phyloP scores from a whole-genome alignment of 2,329 filamentous ascomycete genomes.

The Claviceps africana region DNA sequence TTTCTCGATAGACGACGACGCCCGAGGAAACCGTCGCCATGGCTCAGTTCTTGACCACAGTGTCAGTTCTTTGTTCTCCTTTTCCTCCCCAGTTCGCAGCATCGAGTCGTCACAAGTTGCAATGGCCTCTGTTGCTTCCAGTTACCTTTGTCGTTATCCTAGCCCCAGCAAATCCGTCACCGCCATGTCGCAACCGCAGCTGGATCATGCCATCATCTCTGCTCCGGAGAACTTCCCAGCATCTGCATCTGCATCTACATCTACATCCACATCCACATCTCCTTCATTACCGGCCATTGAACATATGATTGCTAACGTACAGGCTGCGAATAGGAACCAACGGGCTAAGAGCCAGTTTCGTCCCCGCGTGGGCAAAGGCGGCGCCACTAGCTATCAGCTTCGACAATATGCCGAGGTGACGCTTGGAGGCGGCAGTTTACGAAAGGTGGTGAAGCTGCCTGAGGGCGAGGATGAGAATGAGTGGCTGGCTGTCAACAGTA shows the following conservation, averaged over 20 bases:
- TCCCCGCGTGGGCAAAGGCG: constrained; percentile 76
- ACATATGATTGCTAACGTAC: constrained; percentile 17
- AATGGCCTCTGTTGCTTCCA: constrained; percentile 13
- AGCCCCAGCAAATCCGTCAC: constrained; percentile 18
- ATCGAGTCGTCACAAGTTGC: constrained; percentile 8
- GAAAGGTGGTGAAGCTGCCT: constrained; percentile 91
- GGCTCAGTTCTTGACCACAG: constrained; percentile 29
- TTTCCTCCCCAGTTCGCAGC: constrained; percentile 1
- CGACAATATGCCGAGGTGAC: constrained; percentile 98
- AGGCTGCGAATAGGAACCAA: constrained; percentile 41
- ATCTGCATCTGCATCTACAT: constrained; percentile 15
- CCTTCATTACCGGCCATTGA: constrained; percentile 11
- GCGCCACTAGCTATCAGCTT: constrained; percentile 76
- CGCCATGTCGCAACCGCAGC: constrained; percentile 14
- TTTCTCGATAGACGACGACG: constrained; percentile 5
- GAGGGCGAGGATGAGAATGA: constrained; percentile 97
- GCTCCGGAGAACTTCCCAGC: constrained; percentile 15
- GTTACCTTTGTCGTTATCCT: constrained; percentile 20
- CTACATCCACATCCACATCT: constrained; percentile 6
- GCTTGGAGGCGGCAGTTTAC: constrained; percentile 80
- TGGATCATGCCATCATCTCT: constrained; percentile 18
- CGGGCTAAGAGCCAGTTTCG: constrained; percentile 85
- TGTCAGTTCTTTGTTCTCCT: constrained; percentile 20
- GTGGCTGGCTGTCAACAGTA: constrained; percentile 96
- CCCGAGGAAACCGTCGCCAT: constrained; percentile 14